Percentiles rank a stretch among this genome's conserved stretches.
phyloP scores from a whole-genome alignment of 148 eudicot genomes.

The Chenopodium album region DNA sequence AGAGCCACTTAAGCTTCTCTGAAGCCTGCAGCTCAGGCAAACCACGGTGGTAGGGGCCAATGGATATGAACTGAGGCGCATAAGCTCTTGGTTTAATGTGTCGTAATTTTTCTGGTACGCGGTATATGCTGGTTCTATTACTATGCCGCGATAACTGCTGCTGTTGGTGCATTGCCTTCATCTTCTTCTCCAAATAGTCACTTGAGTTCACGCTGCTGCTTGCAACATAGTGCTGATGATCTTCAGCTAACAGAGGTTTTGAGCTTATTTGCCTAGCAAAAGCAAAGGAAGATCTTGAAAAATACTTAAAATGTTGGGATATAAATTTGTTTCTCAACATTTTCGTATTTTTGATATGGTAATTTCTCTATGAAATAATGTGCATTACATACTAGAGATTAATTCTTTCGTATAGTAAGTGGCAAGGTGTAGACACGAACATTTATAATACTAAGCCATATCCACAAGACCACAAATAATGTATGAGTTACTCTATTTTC shows the following conservation, averaged over 20 bases:
- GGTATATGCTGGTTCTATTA: slow-evolving; percentile 14
- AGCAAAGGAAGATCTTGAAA: neutral
- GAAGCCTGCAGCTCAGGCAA: neutral
- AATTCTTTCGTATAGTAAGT: no score
- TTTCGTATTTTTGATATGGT: neutral
- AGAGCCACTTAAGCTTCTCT: slow-evolving; percentile 9
- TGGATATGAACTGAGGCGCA: slow-evolving; percentile 20
- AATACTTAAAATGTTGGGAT: neutral
- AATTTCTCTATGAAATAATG: neutral
- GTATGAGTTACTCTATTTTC: no score
- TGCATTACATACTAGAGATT: neutral
- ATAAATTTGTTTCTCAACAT: slow-evolving; percentile 13
- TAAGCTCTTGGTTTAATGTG: neutral
- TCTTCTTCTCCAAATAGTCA: neutral
- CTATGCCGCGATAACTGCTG: neutral
- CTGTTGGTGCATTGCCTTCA: neutral
- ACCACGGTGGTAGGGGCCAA: slow-evolving; percentile 21
- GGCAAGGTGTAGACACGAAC: no score
- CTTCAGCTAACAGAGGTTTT: neutral
- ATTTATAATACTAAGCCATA: no score
- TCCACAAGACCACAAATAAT: no score
- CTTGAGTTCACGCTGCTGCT: neutral
- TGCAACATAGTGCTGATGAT: neutral
- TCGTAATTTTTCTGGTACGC: slow-evolving; percentile 19
- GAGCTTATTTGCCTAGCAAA: neutral